These are phyloP conservation scores for Phylloporus sp. DNA, from an alignment of 768 basidiomycete species.

Conservation along the genomic window DNA sequence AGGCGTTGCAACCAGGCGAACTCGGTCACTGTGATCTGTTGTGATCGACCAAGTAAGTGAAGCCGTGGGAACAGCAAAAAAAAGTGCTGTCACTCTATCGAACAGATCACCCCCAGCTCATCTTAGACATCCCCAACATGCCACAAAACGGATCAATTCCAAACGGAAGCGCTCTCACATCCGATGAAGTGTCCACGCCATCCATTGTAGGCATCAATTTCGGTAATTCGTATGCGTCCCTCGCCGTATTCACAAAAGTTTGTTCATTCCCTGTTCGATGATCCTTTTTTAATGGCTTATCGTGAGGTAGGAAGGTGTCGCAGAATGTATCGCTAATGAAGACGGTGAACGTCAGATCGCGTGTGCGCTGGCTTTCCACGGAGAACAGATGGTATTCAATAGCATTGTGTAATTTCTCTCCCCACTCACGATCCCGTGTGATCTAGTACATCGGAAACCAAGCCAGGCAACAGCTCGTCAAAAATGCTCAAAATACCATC, in stretches of 20 bases:
- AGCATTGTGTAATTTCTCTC: slow-evolving; percentile 1
- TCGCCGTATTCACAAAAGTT: slow-evolving; percentile 93
- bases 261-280: slow-evolving; percentile 14
- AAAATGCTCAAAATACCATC: slow-evolving; percentile 92
- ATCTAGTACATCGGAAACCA: slow-evolving; percentile 92
- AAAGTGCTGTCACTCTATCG: no score
- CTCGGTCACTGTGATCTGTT: no score
- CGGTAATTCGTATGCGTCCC: slow-evolving; percentile 92
- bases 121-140: slow-evolving; percentile 27
- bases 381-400: slow-evolving; percentile 81
- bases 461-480: slow-evolving; percentile 90
- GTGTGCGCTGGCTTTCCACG: slow-evolving; percentile 85
- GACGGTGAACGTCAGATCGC: slow-evolving; percentile 99
- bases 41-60: no score
- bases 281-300: background rate
- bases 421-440: slow-evolving; percentile 1
- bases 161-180: slow-evolving; percentile 51
- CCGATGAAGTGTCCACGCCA: slow-evolving; percentile 36
- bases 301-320: slow-evolving; percentile 68
- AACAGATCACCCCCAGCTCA: background rate
- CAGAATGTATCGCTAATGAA: slow-evolving; percentile 96
- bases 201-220: slow-evolving; percentile 92
- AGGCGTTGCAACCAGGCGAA: no score
- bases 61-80: no score
- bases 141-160: slow-evolving; percentile 38